A percentile compares a stretch with the other conserved stretches of the same genome.
Conservation (phyloP, 805 yeast genomes). For the Grigorovia humatica region DNA sequence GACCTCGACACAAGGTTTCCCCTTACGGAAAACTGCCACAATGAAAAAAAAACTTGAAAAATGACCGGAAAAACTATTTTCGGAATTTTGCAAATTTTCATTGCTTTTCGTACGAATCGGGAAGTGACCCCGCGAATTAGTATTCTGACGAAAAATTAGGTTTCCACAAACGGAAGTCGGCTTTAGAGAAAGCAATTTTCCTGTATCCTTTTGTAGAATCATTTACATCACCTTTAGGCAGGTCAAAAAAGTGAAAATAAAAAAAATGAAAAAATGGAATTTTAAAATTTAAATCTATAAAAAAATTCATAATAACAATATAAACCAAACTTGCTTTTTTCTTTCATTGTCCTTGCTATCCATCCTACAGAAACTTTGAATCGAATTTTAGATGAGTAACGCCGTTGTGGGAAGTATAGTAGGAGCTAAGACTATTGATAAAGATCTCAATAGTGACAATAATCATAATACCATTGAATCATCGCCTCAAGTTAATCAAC, state of each 20-base stretch:
- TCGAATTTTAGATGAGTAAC: not conserved
- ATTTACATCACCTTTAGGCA: too few relatives aligned
- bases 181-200: too few relatives aligned
- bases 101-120: not conserved
- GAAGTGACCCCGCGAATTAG: not conserved
- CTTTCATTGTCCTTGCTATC: not conserved
- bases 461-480: too few relatives aligned
- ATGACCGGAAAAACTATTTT: not conserved
- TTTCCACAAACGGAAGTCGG: too few relatives aligned
- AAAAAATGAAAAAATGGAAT: too few relatives aligned
- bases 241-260: too few relatives aligned
- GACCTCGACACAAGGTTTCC: not conserved
- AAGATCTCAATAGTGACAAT: not conserved
- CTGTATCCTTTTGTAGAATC: too few relatives aligned
- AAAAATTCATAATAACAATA: too few relatives aligned
- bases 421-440: not conserved
- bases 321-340: not conserved
- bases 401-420: not conserved
- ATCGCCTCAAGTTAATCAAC: too few relatives aligned
- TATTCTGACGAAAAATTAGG: not conserved
- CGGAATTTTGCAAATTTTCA: not conserved
- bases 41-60: too few relatives aligned
- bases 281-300: not conserved
- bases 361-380: not conserved
- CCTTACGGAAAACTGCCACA: not conserved